phyloP scores from a whole-genome alignment of 495 filamentous ascomycete species.

The Daldinia loculata region DNA sequence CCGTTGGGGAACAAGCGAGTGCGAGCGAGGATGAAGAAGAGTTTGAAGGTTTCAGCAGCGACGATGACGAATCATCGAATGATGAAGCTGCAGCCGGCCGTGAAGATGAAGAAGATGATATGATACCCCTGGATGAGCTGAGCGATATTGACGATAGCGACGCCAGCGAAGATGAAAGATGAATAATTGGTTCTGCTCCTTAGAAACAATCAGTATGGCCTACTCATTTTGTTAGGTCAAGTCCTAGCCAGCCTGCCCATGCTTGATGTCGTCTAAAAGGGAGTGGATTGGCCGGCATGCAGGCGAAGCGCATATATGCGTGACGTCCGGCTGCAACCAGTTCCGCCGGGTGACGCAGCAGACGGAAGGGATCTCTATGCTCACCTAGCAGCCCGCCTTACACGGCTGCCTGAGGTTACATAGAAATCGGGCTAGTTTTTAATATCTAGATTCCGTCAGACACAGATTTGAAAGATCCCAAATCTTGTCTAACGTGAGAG shows the following conservation, averaged over 20 bases:
- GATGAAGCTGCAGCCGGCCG: slow-evolving; percentile 44
- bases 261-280: background rate
- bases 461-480: background rate
- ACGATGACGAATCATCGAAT: slow-evolving; percentile 50
- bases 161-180: slow-evolving; percentile 46
- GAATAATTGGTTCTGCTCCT: slow-evolving; percentile 19
- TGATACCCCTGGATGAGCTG: slow-evolving; percentile 62
- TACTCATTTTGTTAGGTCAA: background rate
- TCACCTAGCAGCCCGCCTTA: background rate
- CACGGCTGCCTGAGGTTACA: background rate
- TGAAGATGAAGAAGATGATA: slow-evolving; percentile 58
- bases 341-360: background rate
- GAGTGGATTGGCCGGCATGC: background rate
- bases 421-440: background rate
- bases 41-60: slow-evolving; percentile 63
- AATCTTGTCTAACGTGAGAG: background rate
- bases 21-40: slow-evolving; percentile 48
- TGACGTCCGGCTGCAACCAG: background rate
- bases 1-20: slow-evolving; percentile 34
- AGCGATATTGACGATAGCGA: slow-evolving; percentile 59
- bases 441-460: background rate
- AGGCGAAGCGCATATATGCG: slow-evolving; percentile 1
- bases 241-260: background rate
- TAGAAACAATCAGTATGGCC: slow-evolving; percentile 2
- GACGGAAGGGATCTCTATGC: background rate